Conservation (phyloP, 345 rosid species). For the Noccaea bulbosa region DNA sequence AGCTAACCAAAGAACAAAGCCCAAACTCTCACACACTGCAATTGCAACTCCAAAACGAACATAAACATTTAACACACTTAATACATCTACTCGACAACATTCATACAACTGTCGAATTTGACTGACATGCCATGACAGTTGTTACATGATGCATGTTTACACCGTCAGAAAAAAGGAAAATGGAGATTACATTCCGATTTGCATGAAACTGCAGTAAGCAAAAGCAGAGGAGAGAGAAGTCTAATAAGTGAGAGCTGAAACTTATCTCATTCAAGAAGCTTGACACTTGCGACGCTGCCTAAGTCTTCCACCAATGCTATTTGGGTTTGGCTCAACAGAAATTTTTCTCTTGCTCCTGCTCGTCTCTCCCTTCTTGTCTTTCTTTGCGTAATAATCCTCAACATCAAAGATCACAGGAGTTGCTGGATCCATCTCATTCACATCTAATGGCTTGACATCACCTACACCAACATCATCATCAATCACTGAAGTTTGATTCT, state of each 20-base stretch:
- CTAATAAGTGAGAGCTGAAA: neutral
- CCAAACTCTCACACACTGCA: no score
- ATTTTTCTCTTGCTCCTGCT: conserved; percentile 25
- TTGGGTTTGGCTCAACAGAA: conserved; percentile 42
- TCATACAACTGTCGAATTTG: no score
- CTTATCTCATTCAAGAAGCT: conserved; percentile 17
- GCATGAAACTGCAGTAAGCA: conserved; percentile 5
- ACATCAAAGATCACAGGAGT: conserved; percentile 25
- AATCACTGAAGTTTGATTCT: conserved; percentile 25
- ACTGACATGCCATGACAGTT: conserved; percentile 14
- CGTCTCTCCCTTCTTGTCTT: conserved; percentile 2
- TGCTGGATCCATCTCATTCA: conserved; percentile 29
- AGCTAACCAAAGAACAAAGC: no score
- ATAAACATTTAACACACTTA: no score
- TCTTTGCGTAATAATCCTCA: conserved; percentile 1
- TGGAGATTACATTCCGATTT: neutral
- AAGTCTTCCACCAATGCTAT: conserved; percentile 56
- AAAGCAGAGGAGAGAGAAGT: conserved; percentile 21
- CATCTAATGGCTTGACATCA: conserved; percentile 28
- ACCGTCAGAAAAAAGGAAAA: neutral
- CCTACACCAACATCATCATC: conserved; percentile 17
- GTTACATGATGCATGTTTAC: conserved; percentile 25
- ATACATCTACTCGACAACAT: no score
- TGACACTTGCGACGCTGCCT: conserved; percentile 44
- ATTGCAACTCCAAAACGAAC: no score